Conservation (phyloP, 164 flowering plant genomes). For the Aristolochia fimbriata region DNA sequence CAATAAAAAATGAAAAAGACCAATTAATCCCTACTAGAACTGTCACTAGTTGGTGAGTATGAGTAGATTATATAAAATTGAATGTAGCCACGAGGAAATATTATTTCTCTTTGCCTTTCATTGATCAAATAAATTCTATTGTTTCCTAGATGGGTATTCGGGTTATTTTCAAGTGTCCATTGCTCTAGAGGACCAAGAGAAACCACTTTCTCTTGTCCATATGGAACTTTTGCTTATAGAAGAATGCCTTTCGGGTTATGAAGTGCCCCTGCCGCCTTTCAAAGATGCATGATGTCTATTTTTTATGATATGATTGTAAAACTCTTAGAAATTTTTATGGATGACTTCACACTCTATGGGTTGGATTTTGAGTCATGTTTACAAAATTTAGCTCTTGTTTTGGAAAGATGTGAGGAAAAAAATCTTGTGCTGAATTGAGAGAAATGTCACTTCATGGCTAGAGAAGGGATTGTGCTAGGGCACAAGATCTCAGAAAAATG, state of each 20-base stretch:
- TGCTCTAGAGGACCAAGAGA: conserved; percentile 2
- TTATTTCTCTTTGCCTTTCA: conserved; percentile 4
- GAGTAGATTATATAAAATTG: conserved; percentile 1
- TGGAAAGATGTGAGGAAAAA: conserved; percentile 2
- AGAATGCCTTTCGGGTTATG: no score
- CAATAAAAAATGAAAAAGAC: not conserved
- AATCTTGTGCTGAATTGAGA: no score
- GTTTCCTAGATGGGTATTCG: conserved; percentile 8
- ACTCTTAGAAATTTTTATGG: conserved; percentile 5
- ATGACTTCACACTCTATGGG: conserved; percentile 4
- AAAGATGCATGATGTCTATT: no score
- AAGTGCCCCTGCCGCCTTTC: no score
- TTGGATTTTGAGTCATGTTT: conserved; percentile 1
- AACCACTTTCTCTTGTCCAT: conserved; percentile 5
- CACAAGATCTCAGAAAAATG: not conserved
- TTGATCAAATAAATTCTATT: conserved; percentile 8
- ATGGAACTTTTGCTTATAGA: no score
- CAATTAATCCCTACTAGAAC: conserved; percentile 1
- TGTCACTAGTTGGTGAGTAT: not conserved
- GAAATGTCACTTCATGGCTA: conserved; percentile 7
- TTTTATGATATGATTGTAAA: not conserved
- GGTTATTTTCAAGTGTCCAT: conserved; percentile 6
- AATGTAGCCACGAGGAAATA: conserved; percentile 3
- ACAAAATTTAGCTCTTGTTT: not conserved
- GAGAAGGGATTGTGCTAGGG: conserved; percentile 1